A percentile compares a stretch with the other conserved stretches of the same genome.
Conservation (phyloP, 139 green algal genomes). For the Zygnema cylindricum region DNA sequence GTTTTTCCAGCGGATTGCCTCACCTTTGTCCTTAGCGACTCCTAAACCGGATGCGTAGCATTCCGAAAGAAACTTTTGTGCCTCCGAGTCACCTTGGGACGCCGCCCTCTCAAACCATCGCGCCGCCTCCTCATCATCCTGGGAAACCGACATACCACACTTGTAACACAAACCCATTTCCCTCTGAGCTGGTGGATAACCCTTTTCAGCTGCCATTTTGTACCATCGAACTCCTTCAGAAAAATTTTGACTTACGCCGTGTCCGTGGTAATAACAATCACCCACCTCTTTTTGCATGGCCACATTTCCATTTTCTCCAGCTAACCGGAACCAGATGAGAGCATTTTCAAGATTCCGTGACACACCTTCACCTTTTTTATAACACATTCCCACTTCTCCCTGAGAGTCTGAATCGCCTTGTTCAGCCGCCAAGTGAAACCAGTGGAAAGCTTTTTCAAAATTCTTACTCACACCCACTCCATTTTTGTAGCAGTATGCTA, state of each 20-base stretch:
- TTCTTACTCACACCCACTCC: not conserved
- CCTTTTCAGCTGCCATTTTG: not conserved
- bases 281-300: not conserved
- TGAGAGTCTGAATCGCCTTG: not conserved
- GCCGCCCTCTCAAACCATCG: conserved; percentile 16
- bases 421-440: not conserved
- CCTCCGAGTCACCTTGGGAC: not conserved
- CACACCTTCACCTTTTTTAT: not conserved
- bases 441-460: not conserved
- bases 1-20: too few species aligned
- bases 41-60: not conserved
- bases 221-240: conserved; percentile 6
- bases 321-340: conserved; percentile 6
- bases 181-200: not conserved
- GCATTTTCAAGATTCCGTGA: not conserved
- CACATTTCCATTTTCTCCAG: not conserved
- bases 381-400: not conserved
- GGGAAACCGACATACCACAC: not conserved
- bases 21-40: too few species aligned
- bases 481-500: too few species aligned
- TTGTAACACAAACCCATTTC: conserved; percentile 16
- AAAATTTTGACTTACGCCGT: not conserved
- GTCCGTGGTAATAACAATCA: not conserved
- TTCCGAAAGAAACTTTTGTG: not conserved
- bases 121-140: conserved; percentile 8